Evolutionary conservation across 345 rosid species (phyloP).

Genomic region (Hibiscus tridactylites): DNA sequence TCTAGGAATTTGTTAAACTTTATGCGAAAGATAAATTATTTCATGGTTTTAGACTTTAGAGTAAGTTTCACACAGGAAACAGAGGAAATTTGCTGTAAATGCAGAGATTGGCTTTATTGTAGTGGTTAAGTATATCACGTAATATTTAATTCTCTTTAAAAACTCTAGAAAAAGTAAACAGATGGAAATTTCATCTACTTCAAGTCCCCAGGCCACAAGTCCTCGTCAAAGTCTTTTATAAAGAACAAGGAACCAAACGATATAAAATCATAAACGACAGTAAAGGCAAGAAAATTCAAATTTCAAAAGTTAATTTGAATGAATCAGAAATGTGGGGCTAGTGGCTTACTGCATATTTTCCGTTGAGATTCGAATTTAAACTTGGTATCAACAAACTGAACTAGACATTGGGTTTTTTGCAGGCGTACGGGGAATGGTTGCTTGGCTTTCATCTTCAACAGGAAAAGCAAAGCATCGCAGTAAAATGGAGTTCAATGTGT

Average conservation of each 20-base stretch:
- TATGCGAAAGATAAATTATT: neutral
- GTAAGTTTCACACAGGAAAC: neutral
- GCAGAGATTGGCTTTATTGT: slow-evolving; percentile 2
- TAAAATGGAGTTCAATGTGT: slow-evolving; percentile 1
- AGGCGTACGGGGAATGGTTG: slow-evolving; percentile 41
- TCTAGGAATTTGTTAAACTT: too few species aligned
- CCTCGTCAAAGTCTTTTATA: slow-evolving; percentile 1
- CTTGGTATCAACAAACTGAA: too few species aligned
- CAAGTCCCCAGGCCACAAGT: neutral
- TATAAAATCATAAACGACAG: neutral
- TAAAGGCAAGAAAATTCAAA: too few species aligned
- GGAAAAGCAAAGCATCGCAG: slow-evolving; percentile 12
- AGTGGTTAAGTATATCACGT: neutral
- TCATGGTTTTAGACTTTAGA: neutral
- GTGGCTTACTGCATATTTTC: too few species aligned
- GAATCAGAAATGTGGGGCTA: too few species aligned
- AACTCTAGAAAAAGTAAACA: neutral
- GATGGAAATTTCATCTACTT: neutral
- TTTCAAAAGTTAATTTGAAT: too few species aligned
- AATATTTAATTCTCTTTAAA: slow-evolving; percentile 4
- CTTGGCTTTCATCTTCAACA: slow-evolving; percentile 33
- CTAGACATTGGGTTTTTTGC: slow-evolving; percentile 7
- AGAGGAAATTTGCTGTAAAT: neutral
- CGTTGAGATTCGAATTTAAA: too few species aligned
- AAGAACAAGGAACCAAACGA: neutral